These are phyloP conservation scores for Aspergillus taichungensis DNA, from an alignment of 495 filamentous ascomycete genomes.

Conservation along the genomic window DNA sequence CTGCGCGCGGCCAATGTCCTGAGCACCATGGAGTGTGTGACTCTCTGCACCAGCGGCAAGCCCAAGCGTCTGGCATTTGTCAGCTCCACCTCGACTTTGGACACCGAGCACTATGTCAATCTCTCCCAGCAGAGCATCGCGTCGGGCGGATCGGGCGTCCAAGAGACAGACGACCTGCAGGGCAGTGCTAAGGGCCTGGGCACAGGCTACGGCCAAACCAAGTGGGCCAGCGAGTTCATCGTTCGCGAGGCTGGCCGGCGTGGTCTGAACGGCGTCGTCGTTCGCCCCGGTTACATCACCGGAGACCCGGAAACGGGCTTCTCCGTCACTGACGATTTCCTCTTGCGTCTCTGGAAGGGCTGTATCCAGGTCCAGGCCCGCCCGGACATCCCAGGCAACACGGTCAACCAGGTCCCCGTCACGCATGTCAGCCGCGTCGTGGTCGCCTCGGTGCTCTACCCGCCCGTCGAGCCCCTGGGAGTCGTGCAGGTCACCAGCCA, in stretches of 20 bases:
- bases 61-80: conserved; percentile 79
- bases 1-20: conserved; percentile 73
- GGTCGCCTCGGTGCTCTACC: conserved; percentile 60
- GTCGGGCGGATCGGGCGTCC: conserved; percentile 44
- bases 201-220: conserved; percentile 88
- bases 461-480: conserved; percentile 39
- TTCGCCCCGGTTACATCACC: conserved; percentile 81
- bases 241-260: conserved; percentile 69
- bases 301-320: conserved; percentile 62
- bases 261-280: conserved; percentile 65
- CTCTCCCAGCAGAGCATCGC: conserved; percentile 54
- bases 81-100: conserved; percentile 76
- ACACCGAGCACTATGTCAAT: conserved; percentile 69
- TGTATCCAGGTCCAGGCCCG: conserved; percentile 68
- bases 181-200: conserved; percentile 57
- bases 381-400: conserved; percentile 68
- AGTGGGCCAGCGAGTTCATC: conserved; percentile 78
- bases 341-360: conserved; percentile 82
- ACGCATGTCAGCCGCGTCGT: conserved; percentile 74
- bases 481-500: conserved; percentile 76
- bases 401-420: conserved; percentile 86
- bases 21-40: conserved; percentile 67
- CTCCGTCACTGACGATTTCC: conserved; percentile 70
- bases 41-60: conserved; percentile 65
- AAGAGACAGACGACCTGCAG: conserved; percentile 57